phyloP scores from a whole-genome alignment of 768 basidiomycete genomes.

The Agrocybe praecox region DNA sequence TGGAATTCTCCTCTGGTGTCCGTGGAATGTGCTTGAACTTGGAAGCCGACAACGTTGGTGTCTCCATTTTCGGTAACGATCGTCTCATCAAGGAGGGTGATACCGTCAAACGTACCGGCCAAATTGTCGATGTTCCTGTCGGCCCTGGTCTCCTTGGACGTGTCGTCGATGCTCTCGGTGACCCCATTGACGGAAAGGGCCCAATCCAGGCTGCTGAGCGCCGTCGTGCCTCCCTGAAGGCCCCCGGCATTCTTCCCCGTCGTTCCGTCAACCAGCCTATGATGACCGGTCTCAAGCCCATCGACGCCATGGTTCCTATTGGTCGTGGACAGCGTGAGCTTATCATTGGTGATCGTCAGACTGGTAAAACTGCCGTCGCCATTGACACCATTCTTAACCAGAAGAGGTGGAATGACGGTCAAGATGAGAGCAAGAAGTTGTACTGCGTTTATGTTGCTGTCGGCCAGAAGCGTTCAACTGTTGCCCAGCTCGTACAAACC shows the following conservation, averaged over 20 bases:
- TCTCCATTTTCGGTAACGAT: constrained; percentile 98
- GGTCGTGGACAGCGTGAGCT: constrained; percentile 99
- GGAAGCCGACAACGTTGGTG: constrained; percentile 99
- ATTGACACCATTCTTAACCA: constrained; percentile 99
- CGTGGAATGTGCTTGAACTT: constrained; percentile 99
- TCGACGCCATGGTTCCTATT: constrained; percentile 99
- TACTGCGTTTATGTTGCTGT: constrained; percentile 99
- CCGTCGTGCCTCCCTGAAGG: constrained; percentile 97
- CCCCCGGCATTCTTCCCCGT: constrained; percentile 98
- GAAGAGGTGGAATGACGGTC: constrained; percentile 98
- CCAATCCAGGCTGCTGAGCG: constrained; percentile 93
- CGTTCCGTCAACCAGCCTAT: constrained; percentile 99
- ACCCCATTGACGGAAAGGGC: constrained; percentile 99
- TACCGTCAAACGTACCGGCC: constrained; percentile 99
- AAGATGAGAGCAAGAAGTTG: constrained; percentile 96
- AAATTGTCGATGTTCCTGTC: constrained; percentile 99
- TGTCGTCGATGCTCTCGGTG: constrained; percentile 99
- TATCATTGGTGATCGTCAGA: constrained; percentile 99
- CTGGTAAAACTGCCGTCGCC: constrained; percentile 98
- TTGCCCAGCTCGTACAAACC: constrained; percentile 99
- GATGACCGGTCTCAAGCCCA: constrained; percentile 99
- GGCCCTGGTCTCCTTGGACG: constrained; percentile 97
- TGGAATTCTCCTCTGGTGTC: constrained; percentile 99
- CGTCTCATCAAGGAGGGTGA: constrained; percentile 99
- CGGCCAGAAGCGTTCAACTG: constrained; percentile 99